phyloP scores from a whole-genome alignment of 1,284 basidiomycete genomes.

The Vanrija humicola region DNA sequence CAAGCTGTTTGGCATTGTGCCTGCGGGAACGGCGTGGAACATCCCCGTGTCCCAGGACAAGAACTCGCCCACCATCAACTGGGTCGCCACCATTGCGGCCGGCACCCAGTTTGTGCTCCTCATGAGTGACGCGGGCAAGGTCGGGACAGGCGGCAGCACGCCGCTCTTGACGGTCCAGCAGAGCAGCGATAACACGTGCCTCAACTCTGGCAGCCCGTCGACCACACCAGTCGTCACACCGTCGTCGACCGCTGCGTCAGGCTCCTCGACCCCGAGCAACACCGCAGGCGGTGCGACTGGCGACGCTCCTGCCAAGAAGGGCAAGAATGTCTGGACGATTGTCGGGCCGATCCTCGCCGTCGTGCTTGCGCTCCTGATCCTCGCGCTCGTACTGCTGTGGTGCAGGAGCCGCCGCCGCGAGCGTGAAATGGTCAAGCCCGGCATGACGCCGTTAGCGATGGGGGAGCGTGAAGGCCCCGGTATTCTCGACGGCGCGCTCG shows the following conservation, averaged over 20 bases:
- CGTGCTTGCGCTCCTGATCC: too few species aligned
- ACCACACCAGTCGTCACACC: not conserved
- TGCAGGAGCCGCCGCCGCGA: too few species aligned
- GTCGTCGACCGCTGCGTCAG: not conserved
- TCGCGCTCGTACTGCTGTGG: too few species aligned
- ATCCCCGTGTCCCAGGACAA: constrained; percentile 23
- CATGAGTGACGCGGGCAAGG: constrained; percentile 37
- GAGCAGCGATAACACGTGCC: constrained; percentile 23
- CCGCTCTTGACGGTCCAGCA: constrained; percentile 23
- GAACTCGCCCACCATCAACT: constrained; percentile 12
- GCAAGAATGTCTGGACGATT: not conserved
- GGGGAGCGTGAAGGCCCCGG: not conserved
- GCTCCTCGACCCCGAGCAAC: not conserved
- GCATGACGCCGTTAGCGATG: too few species aligned
- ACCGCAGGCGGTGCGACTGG: not conserved
- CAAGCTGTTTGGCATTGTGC: constrained; percentile 36
- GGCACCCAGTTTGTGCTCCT: constrained; percentile 36
- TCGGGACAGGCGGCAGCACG: constrained; percentile 38
- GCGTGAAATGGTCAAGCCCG: too few species aligned
- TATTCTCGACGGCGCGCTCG: not conserved
- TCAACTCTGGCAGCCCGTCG: constrained; percentile 24
- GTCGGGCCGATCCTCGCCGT: too few species aligned
- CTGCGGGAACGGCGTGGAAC: constrained; percentile 33
- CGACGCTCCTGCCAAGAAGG: not conserved
- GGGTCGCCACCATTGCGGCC: constrained; percentile 33